Conservation (phyloP, 2,329 filamentous ascomycete genomes). For the Diaporthe sp. region DNA sequence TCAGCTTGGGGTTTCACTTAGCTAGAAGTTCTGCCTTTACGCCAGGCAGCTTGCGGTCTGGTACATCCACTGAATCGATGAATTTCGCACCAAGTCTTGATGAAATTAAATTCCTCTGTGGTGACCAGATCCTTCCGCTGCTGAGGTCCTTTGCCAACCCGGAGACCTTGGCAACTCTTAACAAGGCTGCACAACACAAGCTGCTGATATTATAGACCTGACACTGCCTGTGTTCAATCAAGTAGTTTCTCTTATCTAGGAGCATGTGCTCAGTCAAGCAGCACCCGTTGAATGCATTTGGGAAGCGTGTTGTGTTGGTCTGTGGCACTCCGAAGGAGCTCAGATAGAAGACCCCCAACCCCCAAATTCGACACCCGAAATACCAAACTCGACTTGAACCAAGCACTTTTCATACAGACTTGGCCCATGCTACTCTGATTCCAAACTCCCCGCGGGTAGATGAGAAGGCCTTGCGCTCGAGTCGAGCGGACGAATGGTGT, state of each 20-base stretch:
- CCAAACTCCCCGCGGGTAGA: not conserved
- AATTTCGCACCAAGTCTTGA: rapidly evolving
- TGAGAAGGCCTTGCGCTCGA: not conserved
- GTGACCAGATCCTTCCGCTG: not conserved
- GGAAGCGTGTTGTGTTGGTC: not conserved
- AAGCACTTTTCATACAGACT: not conserved
- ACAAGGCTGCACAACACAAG: not conserved
- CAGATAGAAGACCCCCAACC: not conserved
- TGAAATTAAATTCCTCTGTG: not conserved
- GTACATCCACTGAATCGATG: not conserved
- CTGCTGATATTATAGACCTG: not conserved
- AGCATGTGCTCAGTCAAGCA: not conserved
- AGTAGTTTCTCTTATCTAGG: no score
- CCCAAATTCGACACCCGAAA: no score
- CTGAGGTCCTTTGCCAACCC: not conserved
- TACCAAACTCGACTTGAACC: not conserved
- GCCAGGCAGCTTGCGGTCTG: not conserved
- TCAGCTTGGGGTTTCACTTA: not conserved
- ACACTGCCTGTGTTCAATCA: no score
- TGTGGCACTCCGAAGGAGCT: not conserved
- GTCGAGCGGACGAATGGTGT: not conserved
- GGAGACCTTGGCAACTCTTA: not conserved
- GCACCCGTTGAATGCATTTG: no score
- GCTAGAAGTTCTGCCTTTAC: not conserved
- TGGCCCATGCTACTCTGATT: not conserved